These are phyloP conservation scores for Fusarium algeriense DNA, from an alignment of 2,329 filamentous ascomycete species.

Conservation along the genomic window DNA sequence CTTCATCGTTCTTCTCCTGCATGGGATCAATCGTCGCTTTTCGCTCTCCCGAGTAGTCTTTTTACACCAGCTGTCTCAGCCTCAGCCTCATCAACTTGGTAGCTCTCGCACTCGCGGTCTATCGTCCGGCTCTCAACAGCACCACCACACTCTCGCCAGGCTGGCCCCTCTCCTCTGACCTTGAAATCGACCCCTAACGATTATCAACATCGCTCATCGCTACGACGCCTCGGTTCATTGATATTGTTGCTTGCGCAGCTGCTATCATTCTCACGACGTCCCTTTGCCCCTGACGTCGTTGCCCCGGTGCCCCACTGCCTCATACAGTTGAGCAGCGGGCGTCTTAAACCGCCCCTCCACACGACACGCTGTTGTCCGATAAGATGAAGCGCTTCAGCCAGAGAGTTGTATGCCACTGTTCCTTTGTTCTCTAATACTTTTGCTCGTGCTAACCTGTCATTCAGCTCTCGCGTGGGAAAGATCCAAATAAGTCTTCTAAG, in stretches of 20 bases:
- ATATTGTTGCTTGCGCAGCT: constrained; percentile 35
- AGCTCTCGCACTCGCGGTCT: constrained; percentile 32
- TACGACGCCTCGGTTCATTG: constrained; percentile 28
- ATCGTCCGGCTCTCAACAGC: constrained; percentile 37
- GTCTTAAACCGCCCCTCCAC: constrained; percentile 46
- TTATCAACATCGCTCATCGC: constrained; percentile 30
- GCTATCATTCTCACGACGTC: constrained; percentile 37
- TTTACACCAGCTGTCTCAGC: constrained; percentile 18
- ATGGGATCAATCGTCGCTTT: constrained; percentile 42
- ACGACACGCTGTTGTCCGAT: constrained; percentile 51
- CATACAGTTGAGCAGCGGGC: constrained; percentile 45
- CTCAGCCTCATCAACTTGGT: constrained; percentile 36
- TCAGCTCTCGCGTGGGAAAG: constrained; percentile 93
- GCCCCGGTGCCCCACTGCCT: constrained; percentile 49
- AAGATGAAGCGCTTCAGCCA: constrained; percentile 98
- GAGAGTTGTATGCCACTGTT: constrained; percentile 83
- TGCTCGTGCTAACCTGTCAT: constrained; percentile 29
- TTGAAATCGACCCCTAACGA: constrained; percentile 29
- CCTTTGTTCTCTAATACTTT: not conserved
- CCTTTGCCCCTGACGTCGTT: constrained; percentile 50
- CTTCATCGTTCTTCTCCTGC: constrained; percentile 37
- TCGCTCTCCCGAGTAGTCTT: constrained; percentile 27
- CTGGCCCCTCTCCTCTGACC: constrained; percentile 38
- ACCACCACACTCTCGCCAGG: constrained; percentile 37
- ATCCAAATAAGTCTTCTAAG: constrained; percentile 83